Conservation (phyloP, 176 grass and related monocot species). For the Musa schizocarpa region DNA sequence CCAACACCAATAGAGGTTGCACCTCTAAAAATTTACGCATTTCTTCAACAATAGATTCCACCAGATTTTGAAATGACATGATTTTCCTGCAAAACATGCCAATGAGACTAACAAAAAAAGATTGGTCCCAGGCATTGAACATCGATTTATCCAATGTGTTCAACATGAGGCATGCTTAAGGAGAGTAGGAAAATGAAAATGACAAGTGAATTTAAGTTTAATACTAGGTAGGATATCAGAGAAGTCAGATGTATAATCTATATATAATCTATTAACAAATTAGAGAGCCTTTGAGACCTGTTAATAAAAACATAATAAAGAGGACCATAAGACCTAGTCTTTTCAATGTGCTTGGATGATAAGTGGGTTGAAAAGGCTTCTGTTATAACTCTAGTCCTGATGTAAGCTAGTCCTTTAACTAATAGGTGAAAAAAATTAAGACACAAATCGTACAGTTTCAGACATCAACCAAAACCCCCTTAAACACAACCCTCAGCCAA, state of each 20-base stretch:
- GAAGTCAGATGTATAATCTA: not conserved
- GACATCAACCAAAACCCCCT: no score
- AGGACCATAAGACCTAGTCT: not conserved
- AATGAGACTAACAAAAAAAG: constrained; percentile 15
- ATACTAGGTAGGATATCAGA: not conserved
- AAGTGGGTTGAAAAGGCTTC: no score
- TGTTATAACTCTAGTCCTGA: no score
- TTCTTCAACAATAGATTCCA: constrained; percentile 62
- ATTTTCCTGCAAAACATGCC: constrained; percentile 39
- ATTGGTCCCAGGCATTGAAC: not conserved
- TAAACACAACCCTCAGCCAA: no score
- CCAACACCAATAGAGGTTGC: constrained; percentile 75
- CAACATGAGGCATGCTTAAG: not conserved
- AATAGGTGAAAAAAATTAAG: no score
- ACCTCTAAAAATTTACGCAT: constrained; percentile 48
- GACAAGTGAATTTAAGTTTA: not conserved
- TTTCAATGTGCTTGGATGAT: not conserved
- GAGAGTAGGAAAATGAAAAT: not conserved
- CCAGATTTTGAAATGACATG: constrained; percentile 41
- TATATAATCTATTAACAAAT: not conserved
- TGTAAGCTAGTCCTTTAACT: no score
- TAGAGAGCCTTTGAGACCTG: not conserved
- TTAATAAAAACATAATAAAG: not conserved
- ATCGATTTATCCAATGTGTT: not conserved
- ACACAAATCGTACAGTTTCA: no score